Evolutionary conservation across 768 basidiomycete genomes (phyloP), one percentile per base, ranked within the genome.

Genomic region (Cytidiella melzeri): DNA sequence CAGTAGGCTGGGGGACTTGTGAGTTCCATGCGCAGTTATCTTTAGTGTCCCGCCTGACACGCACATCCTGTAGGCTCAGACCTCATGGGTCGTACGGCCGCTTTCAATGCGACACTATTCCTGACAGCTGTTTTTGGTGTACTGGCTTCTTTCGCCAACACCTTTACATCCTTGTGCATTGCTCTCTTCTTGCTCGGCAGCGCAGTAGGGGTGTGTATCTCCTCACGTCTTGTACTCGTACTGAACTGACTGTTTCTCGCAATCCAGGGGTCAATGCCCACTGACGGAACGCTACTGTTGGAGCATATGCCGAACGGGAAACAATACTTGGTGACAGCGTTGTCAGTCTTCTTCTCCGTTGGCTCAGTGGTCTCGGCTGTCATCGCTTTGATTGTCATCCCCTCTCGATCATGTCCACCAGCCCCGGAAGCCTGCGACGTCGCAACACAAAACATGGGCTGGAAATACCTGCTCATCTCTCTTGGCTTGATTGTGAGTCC

Each of bases 271-370:
- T 85, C 91, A 38, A 95, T 97, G 92, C 94, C 94, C 1, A 98
- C 94, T 0, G 95, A 97, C 57, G 93, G 94, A 5, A 97, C 92
- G 0, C 79, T 95, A 3, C 76, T 92, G 20, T 74, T 92, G 7
- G 95, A 99, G 60, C 92, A 96, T 58, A 83, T 97, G 73, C 95
- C 95, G 2, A 81, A 84, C 55, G 79, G 80, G n/a, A 92, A 93
- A 55, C 83, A 92, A 59, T 92, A 95, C 63, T 79, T 98, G 25
- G 84, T 97, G 46, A 95, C 92, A 0, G 87, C 85, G 0, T 77
- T 96, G 20, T 92, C 92, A 3, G 79, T 93, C n/a, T 98, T 97
- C 72, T 97, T 97, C 73, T 93, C 92, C 5, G 67, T 96, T 34
- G 95, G 95, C 41, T 84, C 94, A 0, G 90, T 98, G 38, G 64